phyloP scores from a whole-genome alignment of 495 filamentous ascomycete genomes.

The Echria macrotheca region DNA sequence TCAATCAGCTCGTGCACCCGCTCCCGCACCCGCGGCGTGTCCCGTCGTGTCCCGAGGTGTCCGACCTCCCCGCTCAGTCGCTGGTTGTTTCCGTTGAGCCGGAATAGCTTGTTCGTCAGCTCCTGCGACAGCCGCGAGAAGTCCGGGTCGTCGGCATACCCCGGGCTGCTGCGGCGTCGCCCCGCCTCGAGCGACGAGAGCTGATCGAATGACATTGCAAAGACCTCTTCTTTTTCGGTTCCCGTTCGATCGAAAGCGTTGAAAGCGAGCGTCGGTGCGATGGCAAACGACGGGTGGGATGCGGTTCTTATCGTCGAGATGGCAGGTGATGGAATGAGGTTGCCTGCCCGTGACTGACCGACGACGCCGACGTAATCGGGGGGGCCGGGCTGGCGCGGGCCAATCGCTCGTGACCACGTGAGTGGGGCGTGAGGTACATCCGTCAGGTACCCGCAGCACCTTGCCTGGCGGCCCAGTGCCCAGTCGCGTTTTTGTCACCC shows the following conservation, averaged over 20 bases:
- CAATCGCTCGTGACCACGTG: background rate
- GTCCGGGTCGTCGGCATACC: slow-evolving; percentile 90
- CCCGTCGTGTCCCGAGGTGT: slow-evolving; percentile 80
- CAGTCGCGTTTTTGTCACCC: slow-evolving; percentile 9
- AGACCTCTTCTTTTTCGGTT: background rate
- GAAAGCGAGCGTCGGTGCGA: background rate
- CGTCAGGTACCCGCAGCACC: slow-evolving; percentile 1
- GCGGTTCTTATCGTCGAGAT: background rate
- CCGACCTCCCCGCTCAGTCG: slow-evolving; percentile 73
- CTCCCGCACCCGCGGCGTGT: slow-evolving; percentile 87
- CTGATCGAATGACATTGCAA: slow-evolving; percentile 83
- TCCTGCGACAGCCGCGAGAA: slow-evolving; percentile 76
- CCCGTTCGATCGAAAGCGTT: background rate
- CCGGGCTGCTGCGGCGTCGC: slow-evolving; percentile 35
- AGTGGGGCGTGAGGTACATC: slow-evolving; percentile 5
- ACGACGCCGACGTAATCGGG: slow-evolving; percentile 3
- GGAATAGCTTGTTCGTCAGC: slow-evolving; percentile 80
- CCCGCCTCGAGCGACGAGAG: slow-evolving; percentile 74
- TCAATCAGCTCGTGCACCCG: slow-evolving; percentile 80
- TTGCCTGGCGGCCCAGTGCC: background rate
- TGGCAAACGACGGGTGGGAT: background rate
- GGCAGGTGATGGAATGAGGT: slow-evolving; percentile 1
- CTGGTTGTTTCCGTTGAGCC: slow-evolving; percentile 78
- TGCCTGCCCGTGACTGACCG: background rate
- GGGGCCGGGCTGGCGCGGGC: slow-evolving; percentile 2